phyloP scores from a whole-genome alignment of 2,329 filamentous ascomycete species.

The Xenoacremonium recifei region DNA sequence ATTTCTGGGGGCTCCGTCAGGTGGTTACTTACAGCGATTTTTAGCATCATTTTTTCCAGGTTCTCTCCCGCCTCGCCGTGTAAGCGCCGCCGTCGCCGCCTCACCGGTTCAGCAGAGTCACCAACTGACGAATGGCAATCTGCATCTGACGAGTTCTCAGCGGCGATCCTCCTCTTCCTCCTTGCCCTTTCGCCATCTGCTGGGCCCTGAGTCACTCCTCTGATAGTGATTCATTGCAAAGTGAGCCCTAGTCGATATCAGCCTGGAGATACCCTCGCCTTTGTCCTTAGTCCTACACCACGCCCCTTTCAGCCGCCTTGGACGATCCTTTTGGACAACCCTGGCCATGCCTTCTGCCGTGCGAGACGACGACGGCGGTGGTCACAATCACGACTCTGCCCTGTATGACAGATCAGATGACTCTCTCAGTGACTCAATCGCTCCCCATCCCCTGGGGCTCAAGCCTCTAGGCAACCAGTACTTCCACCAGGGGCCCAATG shows the following conservation, averaged over 20 bases:
- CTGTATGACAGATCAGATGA: conserved; percentile 21
- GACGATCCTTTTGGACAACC: not conserved
- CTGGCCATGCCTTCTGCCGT: conserved; percentile 20
- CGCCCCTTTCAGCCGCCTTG: no score
- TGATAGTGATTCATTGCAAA: no score
- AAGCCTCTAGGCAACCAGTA: conserved; percentile 85
- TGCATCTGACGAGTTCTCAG: no score
- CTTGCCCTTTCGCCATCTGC: no score
- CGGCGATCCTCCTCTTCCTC: no score
- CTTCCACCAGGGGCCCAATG: conserved; percentile 63
- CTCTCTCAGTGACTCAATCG: conserved; percentile 52
- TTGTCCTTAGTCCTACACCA: no score
- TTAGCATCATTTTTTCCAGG: conserved; percentile 6
- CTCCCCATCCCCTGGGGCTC: conserved; percentile 77
- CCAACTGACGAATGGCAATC: no score
- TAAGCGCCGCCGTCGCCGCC: not conserved
- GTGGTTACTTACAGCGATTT: conserved; percentile 7
- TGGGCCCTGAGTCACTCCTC: no score
- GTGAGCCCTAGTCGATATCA: no score
- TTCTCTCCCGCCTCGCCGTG: conserved; percentile 4
- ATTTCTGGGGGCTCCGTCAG: conserved; percentile 9
- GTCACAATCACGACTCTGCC: conserved; percentile 14
- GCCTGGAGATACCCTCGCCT: no score
- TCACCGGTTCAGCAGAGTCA: not conserved
- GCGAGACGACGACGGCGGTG: conserved; percentile 7